Conservation (phyloP, 225 moss, liverwort and hornwort genomes). For the Sphagnum contortum region DNA sequence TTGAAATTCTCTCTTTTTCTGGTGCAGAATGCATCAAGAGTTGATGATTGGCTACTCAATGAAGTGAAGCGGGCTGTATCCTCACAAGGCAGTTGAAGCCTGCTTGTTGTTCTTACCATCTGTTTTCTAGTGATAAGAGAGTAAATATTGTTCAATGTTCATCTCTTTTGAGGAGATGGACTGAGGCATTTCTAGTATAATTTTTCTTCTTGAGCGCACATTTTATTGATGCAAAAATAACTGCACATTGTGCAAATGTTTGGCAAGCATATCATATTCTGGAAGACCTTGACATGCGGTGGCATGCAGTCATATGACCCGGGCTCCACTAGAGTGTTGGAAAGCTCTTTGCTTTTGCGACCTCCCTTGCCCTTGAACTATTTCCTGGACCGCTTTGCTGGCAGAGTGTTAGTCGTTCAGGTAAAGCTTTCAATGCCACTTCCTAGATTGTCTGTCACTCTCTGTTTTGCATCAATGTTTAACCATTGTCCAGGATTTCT, state of each 20-base stretch:
- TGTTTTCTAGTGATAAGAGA: no score
- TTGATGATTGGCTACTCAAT: constrained; percentile 67
- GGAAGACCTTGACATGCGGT: constrained; percentile 38
- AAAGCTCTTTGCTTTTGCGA: constrained; percentile 73
- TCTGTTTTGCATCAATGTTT: no score
- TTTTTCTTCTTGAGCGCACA: neutral
- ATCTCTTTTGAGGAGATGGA: neutral
- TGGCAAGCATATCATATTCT: no score
- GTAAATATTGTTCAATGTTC: no score
- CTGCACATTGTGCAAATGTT: no score
- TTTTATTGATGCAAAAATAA: no score
- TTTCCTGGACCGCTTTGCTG: constrained; percentile 68
- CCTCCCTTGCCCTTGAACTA: constrained; percentile 84
- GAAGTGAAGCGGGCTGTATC: constrained; percentile 99
- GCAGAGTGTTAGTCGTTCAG: constrained; percentile 76
- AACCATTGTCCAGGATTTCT: no score
- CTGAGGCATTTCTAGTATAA: neutral
- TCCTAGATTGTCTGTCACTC: neutral
- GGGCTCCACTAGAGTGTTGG: constrained; percentile 73
- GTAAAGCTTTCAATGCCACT: constrained; percentile 12
- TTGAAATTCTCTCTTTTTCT: no score
- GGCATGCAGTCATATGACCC: constrained; percentile 71
- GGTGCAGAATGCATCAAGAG: constrained; percentile 68
- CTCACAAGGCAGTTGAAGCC: constrained; percentile 14
- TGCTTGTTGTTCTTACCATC: no score